phyloP scores from a whole-genome alignment of 2,329 filamentous ascomycete genomes.

The Ceratocystis lukuohia region DNA sequence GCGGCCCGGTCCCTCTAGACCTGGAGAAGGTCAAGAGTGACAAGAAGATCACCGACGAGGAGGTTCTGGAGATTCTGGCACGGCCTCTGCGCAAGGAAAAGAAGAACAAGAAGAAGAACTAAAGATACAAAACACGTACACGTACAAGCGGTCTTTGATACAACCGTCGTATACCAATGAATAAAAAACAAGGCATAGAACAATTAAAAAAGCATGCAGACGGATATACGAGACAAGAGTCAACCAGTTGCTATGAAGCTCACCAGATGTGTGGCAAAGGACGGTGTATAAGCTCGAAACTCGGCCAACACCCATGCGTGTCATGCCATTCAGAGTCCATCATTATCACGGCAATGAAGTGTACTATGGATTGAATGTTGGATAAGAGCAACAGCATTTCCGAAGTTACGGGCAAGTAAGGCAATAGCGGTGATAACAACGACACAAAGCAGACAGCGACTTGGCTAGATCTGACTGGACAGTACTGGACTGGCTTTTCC shows the following conservation, averaged over 20 bases:
- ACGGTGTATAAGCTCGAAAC: background rate
- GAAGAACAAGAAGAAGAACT: conserved; percentile 66
- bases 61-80: conserved; percentile 87
- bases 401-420: too few relatives aligned
- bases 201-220: background rate
- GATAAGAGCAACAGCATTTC: too few relatives aligned
- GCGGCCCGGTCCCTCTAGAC: conserved; percentile 62
- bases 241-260: background rate
- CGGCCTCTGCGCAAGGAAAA: conserved; percentile 87
- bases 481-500: background rate
- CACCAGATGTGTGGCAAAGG: background rate
- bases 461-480: background rate
- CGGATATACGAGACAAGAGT: background rate
- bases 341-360: too few relatives aligned
- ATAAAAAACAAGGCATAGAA: conserved; percentile 13
- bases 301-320: too few relatives aligned
- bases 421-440: background rate
- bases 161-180: conserved; percentile 6
- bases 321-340: too few relatives aligned
- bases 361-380: too few relatives aligned
- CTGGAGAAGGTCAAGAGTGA: conserved; percentile 77
- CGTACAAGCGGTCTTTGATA: background rate
- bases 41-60: conserved; percentile 95
- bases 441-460: background rate
- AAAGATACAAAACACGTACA: conserved; percentile 20